Evolutionary conservation across 176 grass and related monocot species (phyloP), one percentile per base, ranked within the genome.

Genomic region (Paspalum vaginatum): DNA sequence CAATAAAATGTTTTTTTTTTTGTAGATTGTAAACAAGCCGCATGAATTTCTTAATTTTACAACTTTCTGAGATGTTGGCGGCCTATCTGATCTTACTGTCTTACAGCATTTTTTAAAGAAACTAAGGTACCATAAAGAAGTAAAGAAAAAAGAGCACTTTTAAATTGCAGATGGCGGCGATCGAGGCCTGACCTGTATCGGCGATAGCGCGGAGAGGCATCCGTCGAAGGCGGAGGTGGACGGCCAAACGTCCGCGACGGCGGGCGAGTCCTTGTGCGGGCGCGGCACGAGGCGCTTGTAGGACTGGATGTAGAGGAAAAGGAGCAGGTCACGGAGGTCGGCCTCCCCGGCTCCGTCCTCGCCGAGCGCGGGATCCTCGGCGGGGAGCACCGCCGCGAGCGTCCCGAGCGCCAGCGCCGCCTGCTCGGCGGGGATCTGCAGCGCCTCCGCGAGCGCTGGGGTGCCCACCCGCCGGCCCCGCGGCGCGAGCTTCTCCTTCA

Each of bases 201-300:
- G 93, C 26, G 96, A 99, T 42, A 99, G 93, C 52, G 87, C 90
- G 44, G 93, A 95, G 20, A 99, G 79, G 79, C 85, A 99, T 0
- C 96, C 88, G 47, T 99, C 96, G 81, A 99, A 99, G 6, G 93
- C 96, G 20, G 96, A 99, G 59, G 96, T 91, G 70, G 91, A 91
- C 1, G 96, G 96, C 96, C 96, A 99, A 13, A 99, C 93, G 78
- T 99, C 96, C 56, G 93, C 71, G 64, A 91, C 93, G 14, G 85
- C 86, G 17, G 87, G 79, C 6, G 96, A 99, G 81, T 98, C 96
- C 86, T 98, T 98, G 79, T 89, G 91, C 26, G 77, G 71, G 53
- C 96, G 93, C 37, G 93, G 88, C 18, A 99, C 86, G 56, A 99
- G 87, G 57, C 96, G 79, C 88, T 95, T 99, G 84, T 99, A 99